These are phyloP conservation scores for Tylopilus felleus DNA, from an alignment of 768 basidiomycete species.

Conservation along the genomic window DNA sequence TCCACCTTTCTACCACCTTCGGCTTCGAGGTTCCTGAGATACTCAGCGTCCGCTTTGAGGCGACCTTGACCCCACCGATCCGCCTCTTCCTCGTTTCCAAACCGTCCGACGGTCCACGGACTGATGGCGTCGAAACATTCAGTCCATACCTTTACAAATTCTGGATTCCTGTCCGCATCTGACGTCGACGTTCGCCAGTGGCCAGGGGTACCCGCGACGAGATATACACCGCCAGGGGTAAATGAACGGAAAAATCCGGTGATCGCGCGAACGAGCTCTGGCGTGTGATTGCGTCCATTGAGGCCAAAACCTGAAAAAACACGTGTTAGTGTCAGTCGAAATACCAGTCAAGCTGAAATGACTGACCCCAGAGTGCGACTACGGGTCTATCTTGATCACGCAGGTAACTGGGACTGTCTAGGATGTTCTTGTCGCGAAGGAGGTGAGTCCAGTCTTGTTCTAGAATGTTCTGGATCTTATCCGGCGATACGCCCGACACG, in stretches of 20 bases:
- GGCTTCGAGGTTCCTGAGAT: conserved; percentile 50
- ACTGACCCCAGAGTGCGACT: conserved; percentile 67
- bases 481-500: conserved; percentile 70
- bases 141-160: conserved; percentile 65
- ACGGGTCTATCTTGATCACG: conserved; percentile 68
- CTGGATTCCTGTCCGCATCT: conserved; percentile 69
- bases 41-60: conserved; percentile 61
- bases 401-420: conserved; percentile 73
- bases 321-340: background rate
- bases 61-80: conserved; percentile 60
- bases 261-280: conserved; percentile 53
- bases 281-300: conserved; percentile 56
- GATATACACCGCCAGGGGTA: conserved; percentile 71
- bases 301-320: conserved; percentile 62
- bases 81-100: conserved; percentile 54
- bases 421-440: conserved; percentile 51
- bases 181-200: conserved; percentile 71
- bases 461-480: conserved; percentile 63
- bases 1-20: conserved; percentile 54
- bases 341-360: background rate
- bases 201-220: conserved; percentile 67
- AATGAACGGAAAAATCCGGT: conserved; percentile 53
- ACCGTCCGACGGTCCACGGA: conserved; percentile 82
- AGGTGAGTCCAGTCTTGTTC: conserved; percentile 76
- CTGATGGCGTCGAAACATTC: conserved; percentile 78